phyloP scores from a whole-genome alignment of 2,329 filamentous ascomycete species.

The Aspergillus brunneoviolaceus region DNA sequence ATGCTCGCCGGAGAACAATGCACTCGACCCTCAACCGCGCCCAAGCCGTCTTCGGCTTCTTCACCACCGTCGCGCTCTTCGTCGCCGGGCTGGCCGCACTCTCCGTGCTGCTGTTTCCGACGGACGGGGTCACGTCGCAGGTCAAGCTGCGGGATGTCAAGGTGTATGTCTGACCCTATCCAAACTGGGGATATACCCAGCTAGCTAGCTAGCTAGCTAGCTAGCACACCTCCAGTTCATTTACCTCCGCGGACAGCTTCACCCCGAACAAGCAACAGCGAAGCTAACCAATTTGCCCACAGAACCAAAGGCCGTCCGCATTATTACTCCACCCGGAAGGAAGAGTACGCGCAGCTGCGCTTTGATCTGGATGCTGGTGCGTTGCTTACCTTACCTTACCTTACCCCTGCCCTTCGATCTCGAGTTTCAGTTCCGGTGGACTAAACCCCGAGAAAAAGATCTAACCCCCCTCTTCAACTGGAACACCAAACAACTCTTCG shows the following conservation, averaged over 20 bases:
- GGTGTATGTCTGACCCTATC: slow-evolving; percentile 60
- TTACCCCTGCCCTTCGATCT: too few relatives aligned
- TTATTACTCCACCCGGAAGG: slow-evolving; percentile 88
- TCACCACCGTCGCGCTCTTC: slow-evolving; percentile 87
- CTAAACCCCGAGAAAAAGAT: slow-evolving; percentile 48
- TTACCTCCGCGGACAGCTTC: too few relatives aligned
- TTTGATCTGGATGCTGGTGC: slow-evolving; percentile 82
- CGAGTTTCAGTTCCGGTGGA: too few relatives aligned
- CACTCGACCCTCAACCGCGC: slow-evolving; percentile 80
- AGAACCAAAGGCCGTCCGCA: slow-evolving; percentile 90
- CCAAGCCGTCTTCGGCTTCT: slow-evolving; percentile 96
- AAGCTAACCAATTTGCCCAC: neutral
- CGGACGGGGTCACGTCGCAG: slow-evolving; percentile 55
- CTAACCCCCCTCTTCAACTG: slow-evolving; percentile 91
- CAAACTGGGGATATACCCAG: too few relatives aligned
- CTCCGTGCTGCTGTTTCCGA: slow-evolving; percentile 65
- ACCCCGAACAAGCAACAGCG: too few relatives aligned
- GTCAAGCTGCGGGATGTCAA: slow-evolving; percentile 64
- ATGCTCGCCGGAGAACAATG: slow-evolving; percentile 56
- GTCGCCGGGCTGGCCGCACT: slow-evolving; percentile 77
- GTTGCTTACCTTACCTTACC: neutral
- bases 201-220: too few relatives aligned
- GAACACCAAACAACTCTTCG: slow-evolving; percentile 98
- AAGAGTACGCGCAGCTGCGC: slow-evolving; percentile 92
- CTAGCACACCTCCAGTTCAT: too few relatives aligned